phyloP scores from a whole-genome alignment of 2,329 filamentous ascomycete species.

The Aspergillus sp. region DNA sequence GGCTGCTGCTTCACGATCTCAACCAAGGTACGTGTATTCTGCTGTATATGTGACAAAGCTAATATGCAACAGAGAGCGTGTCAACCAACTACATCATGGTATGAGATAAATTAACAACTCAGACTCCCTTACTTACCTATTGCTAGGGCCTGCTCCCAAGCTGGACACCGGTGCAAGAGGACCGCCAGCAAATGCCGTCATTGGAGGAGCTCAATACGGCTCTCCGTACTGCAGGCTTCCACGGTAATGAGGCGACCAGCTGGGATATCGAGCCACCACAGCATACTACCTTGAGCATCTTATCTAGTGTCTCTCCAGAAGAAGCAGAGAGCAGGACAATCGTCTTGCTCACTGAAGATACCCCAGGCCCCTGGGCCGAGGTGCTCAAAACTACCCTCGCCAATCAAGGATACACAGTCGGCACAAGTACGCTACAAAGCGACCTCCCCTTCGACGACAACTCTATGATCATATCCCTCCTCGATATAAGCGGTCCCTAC shows the following conservation, averaged over 20 bases:
- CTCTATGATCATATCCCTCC: constrained; percentile 13
- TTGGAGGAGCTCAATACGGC: neutral
- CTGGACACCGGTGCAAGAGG: neutral
- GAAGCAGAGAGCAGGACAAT: neutral
- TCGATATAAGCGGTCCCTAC: constrained; percentile 22
- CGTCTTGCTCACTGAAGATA: neutral
- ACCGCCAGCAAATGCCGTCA: neutral
- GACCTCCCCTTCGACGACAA: constrained; percentile 16
- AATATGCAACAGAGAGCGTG: neutral
- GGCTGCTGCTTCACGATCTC: neutral
- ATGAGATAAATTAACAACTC: neutral
- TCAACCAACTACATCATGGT: neutral
- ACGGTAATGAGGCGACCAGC: neutral
- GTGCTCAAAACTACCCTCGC: neutral
- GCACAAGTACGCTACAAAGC: neutral
- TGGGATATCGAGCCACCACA: neutral
- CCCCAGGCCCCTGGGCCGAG: neutral
- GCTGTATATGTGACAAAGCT: neutral
- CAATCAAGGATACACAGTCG: neutral
- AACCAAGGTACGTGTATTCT: neutral
- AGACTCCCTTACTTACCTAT: neutral
- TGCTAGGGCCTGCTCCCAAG: neutral
- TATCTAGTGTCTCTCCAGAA: neutral
- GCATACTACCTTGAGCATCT: neutral
- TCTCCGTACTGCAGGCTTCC: neutral